Base-by-base conservation (phyloP, 2,329 filamentous ascomycete genomes). In the Fusarium chuoi region DNA sequence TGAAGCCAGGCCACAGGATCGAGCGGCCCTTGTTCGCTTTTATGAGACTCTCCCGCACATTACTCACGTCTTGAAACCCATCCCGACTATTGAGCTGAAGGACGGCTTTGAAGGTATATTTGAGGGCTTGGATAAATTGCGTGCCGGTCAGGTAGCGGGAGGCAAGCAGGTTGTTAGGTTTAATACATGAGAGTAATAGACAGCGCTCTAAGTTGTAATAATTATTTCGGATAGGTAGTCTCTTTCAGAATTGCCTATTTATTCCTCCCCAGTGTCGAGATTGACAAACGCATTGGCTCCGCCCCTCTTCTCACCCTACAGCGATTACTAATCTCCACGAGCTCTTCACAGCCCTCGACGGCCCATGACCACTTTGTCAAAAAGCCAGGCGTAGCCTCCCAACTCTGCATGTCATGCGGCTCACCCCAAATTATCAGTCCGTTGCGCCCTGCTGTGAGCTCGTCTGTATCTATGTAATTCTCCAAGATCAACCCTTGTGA, bases 201-300 rank as follows among this genome's bases (percentile, higher is more conserved):
- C 10, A 22, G 26, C 9, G 10, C 8, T 46, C 11, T 3, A 5
- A 28, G 1, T 18, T 28, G 4, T 28, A 28, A 10, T 7, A 28
- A 22, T 11, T 7, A 11, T 14, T 9, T n/a, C 14, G 7, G 7
- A 15, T 41, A 9, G 4, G n/a, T 30, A 33, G 13, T 12, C 12
- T 33, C 30, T 33, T 33, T 33, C 30, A 30, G 30, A 11, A 30
- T 30, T 30, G 30, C 11, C 11, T 30, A 30, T 30, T 30, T 30
- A 18, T 10, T 13, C 4, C 3, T 38, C 1, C 5, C 14, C 7
- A 7, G 9, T 13, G 7, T 5, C 20, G 10, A 22, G 1, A 3
- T 39, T 1, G 14, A n/a, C 10, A 54, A 15, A 13, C 9, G 90
- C 86, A 64, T 45, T 1, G 62, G 46, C 11, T 46, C 46, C 7